phyloP scores from a whole-genome alignment of 1,139 yeast species.

The Wickerhamiella infanticola region DNA sequence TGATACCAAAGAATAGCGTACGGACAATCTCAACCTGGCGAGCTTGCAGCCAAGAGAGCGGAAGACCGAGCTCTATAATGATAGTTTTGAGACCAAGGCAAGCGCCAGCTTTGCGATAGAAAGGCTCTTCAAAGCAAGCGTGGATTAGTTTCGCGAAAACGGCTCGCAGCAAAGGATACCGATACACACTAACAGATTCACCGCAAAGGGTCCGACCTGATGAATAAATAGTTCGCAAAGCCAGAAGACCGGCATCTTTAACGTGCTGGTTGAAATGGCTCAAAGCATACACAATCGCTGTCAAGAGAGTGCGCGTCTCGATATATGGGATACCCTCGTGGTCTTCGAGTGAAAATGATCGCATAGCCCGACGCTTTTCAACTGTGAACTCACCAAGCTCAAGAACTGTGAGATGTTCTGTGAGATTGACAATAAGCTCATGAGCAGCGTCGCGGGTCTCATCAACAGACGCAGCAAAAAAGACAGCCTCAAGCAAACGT shows the following conservation, averaged over 20 bases:
- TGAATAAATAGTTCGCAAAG: conserved; percentile 46
- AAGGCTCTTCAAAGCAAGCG: conserved; percentile 78
- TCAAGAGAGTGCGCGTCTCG: conserved; percentile 54
- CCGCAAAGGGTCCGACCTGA: conserved; percentile 59
- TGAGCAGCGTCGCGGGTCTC: conserved; percentile 61
- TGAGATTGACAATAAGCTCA: conserved; percentile 43
- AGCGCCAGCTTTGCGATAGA: conserved; percentile 79
- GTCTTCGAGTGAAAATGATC: conserved; percentile 61
- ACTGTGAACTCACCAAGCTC: conserved; percentile 61
- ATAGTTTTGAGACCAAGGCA: conserved; percentile 65
- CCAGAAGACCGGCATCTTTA: conserved; percentile 51
- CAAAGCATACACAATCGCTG: conserved; percentile 65
- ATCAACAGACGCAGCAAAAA: conserved; percentile 52
- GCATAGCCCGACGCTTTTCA: conserved; percentile 52
- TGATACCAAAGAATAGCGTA: conserved; percentile 73
- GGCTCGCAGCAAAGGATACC: conserved; percentile 60
- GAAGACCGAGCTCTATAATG: conserved; percentile 50
- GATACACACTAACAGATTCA: conserved; percentile 39
- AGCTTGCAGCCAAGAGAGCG: conserved; percentile 55
- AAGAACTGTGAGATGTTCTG: conserved; percentile 65
- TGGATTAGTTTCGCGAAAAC: conserved; percentile 76
- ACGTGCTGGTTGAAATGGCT: conserved; percentile 64
- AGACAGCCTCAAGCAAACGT: conserved; percentile 49
- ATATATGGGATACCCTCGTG: conserved; percentile 63
- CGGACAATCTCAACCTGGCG: conserved; percentile 76